Percentiles rank a stretch among this genome's conserved stretches.
These are phyloP conservation scores for Colletotrichum salicis DNA, from an alignment of 2,329 filamentous ascomycete genomes.

Conservation along the genomic window DNA sequence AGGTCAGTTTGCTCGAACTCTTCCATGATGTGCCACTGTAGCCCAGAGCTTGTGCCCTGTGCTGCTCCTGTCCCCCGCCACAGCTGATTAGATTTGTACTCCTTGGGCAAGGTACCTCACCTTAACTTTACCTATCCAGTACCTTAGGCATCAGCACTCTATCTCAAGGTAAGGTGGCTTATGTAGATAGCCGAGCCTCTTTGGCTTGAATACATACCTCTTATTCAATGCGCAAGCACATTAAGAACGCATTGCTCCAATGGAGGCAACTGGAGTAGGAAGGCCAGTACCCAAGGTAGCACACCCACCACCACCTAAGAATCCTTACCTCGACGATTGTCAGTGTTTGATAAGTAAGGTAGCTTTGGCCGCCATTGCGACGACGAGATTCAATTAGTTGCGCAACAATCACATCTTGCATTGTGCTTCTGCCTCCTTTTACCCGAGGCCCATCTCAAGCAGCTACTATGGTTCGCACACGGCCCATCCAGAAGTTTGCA, in stretches of 20 bases:
- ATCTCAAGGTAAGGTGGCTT: no score
- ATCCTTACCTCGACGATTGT: no score
- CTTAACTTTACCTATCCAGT: neutral
- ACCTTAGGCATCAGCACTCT: no score
- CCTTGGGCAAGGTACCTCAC: neutral
- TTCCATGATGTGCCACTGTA: neutral
- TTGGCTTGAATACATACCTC: no score
- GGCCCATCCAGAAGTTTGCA: slow-evolving; percentile 67
- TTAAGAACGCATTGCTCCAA: no score
- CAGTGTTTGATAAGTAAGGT: neutral
- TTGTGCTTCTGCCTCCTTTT: neutral
- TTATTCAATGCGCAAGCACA: no score
- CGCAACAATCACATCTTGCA: neutral
- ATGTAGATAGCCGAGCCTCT: no score
- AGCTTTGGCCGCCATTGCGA: neutral
- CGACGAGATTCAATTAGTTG: neutral
- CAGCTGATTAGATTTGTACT: neutral
- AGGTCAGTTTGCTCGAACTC: neutral
- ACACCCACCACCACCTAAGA: no score
- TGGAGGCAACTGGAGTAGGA: no score
- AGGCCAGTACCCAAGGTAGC: no score
- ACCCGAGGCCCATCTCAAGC: neutral
- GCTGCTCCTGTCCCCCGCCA: neutral
- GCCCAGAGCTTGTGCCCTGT: neutral
- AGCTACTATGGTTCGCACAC: slow-evolving; percentile 43